Evolutionary conservation across 306 rosid genomes (phyloP), one percentile per base, ranked within the genome.

Genomic region (Hylodesmum podocarpum): DNA sequence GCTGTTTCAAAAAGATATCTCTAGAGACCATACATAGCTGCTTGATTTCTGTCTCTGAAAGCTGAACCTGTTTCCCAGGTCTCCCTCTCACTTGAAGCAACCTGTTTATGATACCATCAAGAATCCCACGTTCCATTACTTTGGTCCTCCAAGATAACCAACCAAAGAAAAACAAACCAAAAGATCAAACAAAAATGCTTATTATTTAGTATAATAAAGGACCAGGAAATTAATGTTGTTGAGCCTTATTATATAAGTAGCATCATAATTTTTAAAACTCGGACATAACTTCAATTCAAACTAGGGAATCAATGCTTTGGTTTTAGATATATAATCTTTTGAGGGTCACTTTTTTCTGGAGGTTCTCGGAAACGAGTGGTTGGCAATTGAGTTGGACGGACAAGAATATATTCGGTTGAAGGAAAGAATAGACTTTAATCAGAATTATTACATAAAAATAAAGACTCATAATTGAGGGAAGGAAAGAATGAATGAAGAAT

Each of bases 361-460:
- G 80, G n/a, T 41, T 55, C 37, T 55, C 12, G 68, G 78, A 59
- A 87, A 85, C 16, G 82, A 80, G 63, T 77, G 91, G 88, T 72
- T 72, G 67, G 70, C 7, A 51, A 77, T 22, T 74, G 81, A 80
- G 71, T 66, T 29, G 59, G 53, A 75, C 83, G 84, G 87, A 69
- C 61, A 78, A 80, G 90, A 84, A 89, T 86, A 86, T 75, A 86
- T 89, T 84, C 86, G 41, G 66, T 65, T 36, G 75, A 36, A 55
- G 84, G 43, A 73, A 66, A 81, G 77, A 57, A 75, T 70, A 16
- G 63, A 81, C 51, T 77, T 74, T n/a, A 54, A 39, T 50, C 40
- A 29, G 64, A 28, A 80, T 62, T 53, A 50, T 6, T 31, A 33
- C 27, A 46, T 1, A 9, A 19, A 49, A 19, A 49, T 14, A 58